These are phyloP conservation scores for Saccharomycopsis sp. DNA, from an alignment of 805 yeast genomes.

Conservation along the genomic window DNA sequence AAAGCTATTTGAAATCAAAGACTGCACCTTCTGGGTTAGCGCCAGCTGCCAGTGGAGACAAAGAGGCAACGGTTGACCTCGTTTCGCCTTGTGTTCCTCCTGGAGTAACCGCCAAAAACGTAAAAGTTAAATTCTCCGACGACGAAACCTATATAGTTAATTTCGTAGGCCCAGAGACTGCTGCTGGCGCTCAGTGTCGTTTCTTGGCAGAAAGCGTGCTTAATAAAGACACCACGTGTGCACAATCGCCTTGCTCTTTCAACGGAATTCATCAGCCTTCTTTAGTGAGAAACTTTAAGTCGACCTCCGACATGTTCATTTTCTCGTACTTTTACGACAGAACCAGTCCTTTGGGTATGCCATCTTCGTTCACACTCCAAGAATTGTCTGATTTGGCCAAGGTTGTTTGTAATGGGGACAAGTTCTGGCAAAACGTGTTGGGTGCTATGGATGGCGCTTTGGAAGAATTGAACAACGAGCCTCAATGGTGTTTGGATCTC, in stretches of 20 bases:
- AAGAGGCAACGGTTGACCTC: slow-evolving; percentile 39
- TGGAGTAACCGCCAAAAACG: slow-evolving; percentile 51
- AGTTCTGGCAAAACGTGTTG: slow-evolving; percentile 63
- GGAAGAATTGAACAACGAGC: slow-evolving; percentile 62
- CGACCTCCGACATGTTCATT: slow-evolving; percentile 70
- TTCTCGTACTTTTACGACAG: slow-evolving; percentile 95
- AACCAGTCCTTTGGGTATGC: slow-evolving; percentile 92
- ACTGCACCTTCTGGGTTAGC: slow-evolving; percentile 25
- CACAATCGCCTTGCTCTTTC: slow-evolving; percentile 80
- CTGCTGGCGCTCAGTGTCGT: slow-evolving; percentile 84
- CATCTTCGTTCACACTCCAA: slow-evolving; percentile 74
- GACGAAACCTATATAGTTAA: slow-evolving; percentile 45
- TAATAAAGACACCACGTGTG: slow-evolving; percentile 77
- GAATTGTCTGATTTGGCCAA: slow-evolving; percentile 79
- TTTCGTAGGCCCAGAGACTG: slow-evolving; percentile 56
- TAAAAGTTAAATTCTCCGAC: slow-evolving; percentile 49
- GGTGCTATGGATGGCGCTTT: slow-evolving; percentile 63
- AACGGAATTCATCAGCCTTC: slow-evolving; percentile 98
- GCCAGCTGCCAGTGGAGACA: slow-evolving; percentile 27
- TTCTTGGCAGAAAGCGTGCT: slow-evolving; percentile 73
- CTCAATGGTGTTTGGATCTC: slow-evolving; percentile 91
- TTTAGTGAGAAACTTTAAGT: slow-evolving; percentile 66
- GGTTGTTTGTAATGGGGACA: slow-evolving; percentile 79
- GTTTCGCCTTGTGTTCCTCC: slow-evolving; percentile 88
- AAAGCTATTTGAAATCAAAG: slow-evolving; percentile 36